Conservation (phyloP, 2,329 filamentous ascomycete genomes). For the Tolypocladium album region DNA sequence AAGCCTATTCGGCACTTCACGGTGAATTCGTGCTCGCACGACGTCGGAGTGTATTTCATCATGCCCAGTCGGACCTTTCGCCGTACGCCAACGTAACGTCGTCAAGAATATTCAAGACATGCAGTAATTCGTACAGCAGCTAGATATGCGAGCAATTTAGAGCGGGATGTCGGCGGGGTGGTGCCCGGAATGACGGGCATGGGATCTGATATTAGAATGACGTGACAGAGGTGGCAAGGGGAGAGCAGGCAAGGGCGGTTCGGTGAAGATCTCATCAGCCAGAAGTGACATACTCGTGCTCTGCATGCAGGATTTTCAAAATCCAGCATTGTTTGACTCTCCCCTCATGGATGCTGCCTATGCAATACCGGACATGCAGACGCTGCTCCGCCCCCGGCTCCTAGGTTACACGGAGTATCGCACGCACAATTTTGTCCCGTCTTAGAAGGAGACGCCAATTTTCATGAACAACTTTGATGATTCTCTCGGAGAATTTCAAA, state of each 20-base stretch:
- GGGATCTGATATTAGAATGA: not conserved
- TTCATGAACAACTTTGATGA: not conserved
- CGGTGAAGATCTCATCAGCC: not conserved
- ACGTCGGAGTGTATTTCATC: not conserved
- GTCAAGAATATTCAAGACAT: not conserved
- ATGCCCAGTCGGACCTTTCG: not conserved
- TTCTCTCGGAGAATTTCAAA: not conserved
- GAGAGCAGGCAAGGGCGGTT: not conserved
- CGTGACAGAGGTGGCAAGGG: not conserved
- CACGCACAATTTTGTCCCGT: not conserved
- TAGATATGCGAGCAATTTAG: not conserved
- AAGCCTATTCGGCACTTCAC: not conserved
- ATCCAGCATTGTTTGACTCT: too few relatives aligned
- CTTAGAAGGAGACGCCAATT: not conserved
- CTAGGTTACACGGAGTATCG: not conserved
- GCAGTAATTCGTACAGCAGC: not conserved
- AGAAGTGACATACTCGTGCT: not conserved
- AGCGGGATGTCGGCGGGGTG: not conserved
- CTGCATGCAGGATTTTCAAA: too few relatives aligned
- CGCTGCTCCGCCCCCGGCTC: not conserved
- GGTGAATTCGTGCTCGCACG: not conserved
- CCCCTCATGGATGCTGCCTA: not conserved
- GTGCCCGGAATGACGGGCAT: not conserved
- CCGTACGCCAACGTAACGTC: not conserved
- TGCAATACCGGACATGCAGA: not conserved